phyloP scores from a whole-genome alignment of 257 asterid species.

The Solanum chmielewskii region DNA sequence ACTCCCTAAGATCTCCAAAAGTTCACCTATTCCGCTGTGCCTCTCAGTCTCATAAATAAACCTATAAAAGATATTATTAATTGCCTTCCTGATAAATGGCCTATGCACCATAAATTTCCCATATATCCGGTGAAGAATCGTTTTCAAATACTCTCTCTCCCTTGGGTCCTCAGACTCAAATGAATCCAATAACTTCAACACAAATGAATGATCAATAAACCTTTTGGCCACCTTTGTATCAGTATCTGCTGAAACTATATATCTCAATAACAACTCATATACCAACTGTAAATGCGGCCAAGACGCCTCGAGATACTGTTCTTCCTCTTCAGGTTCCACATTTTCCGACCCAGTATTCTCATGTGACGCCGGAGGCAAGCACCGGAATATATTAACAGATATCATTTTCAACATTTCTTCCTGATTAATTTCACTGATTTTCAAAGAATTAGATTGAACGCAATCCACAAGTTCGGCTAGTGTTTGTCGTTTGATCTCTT shows the following conservation, averaged over 20 bases:
- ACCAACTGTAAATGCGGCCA: constrained; percentile 78
- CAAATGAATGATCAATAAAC: constrained; percentile 64
- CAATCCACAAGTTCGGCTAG: constrained; percentile 63
- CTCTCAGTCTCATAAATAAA: constrained; percentile 68
- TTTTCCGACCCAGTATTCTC: constrained; percentile 50
- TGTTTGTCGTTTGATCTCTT: constrained; percentile 62
- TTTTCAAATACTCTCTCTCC: constrained; percentile 83
- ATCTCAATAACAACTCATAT: constrained; percentile 60
- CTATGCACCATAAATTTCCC: constrained; percentile 90
- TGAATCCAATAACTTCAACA: constrained; percentile 53
- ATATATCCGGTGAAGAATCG: constrained; percentile 71
- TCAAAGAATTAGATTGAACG: constrained; percentile 46
- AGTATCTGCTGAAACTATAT: constrained; percentile 56
- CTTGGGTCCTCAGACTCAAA: constrained; percentile 82
- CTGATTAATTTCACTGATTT: constrained; percentile 48
- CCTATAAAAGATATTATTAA: constrained; percentile 62
- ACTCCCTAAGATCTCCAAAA: constrained; percentile 84
- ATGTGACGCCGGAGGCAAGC: constrained; percentile 51
- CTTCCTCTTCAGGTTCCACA: constrained; percentile 61
- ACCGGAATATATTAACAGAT: constrained; percentile 52
- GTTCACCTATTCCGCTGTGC: constrained; percentile 74
- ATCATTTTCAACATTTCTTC: constrained; percentile 71
- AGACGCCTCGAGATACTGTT: constrained; percentile 51
- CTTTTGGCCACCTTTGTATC: constrained; percentile 65
- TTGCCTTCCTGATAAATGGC: constrained; percentile 81